Base-by-base conservation (phyloP, 495 filamentous ascomycete genomes). In the Thermothielavioides terrestris region DNA sequence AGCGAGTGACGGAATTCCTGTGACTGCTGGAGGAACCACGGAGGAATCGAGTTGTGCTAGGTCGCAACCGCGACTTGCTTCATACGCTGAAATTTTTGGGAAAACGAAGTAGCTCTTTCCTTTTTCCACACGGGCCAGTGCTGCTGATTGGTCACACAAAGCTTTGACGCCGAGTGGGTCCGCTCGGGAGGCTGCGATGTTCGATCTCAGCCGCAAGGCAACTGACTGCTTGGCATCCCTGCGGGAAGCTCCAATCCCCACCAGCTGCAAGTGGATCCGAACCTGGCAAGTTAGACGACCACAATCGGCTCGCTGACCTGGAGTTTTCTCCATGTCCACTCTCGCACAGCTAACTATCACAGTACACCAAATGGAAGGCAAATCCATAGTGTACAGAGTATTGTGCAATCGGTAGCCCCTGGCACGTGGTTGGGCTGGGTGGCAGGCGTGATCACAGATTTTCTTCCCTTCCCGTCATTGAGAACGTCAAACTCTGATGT, bases 131-230 rank as follows among this genome's bases (percentile, higher is more conserved):
- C n/a, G 3, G 3, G 3, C 8, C 14, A 20, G 32, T 8, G 32
- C n/a, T 8, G 2, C 6, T 46, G 32, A 28, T 46, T 38, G 32
- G 44, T 27, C 8, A n/a, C 22, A 25, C 42, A 28, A 18, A 32
- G 37, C 42, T 34, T 47, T 47, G 51, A 42, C 43, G 40, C 37
- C 41, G n/a, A 8, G 50, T 53, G 43, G 44, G 44, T 18, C 30
- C n/a, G n/a, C 27, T 12, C 21, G 15, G 9, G 4, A 15, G n/a
- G 23, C n/a, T 41, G 25, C 22, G 18, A 17, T 22, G 46, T 42
- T n/a, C 43, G 42, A 42, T 53, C 37, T 48, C 51, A 47, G 43
- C 50, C 50, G 50, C 42, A 41, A 40, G 21, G 37, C 18, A 34
- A 41, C 18, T 46, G 11, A 18, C 30, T 30, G 42, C 42, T 30